These are phyloP conservation scores for Nakazawaea pomicola DNA, from an alignment of 805 yeast genomes.

Conservation along the genomic window DNA sequence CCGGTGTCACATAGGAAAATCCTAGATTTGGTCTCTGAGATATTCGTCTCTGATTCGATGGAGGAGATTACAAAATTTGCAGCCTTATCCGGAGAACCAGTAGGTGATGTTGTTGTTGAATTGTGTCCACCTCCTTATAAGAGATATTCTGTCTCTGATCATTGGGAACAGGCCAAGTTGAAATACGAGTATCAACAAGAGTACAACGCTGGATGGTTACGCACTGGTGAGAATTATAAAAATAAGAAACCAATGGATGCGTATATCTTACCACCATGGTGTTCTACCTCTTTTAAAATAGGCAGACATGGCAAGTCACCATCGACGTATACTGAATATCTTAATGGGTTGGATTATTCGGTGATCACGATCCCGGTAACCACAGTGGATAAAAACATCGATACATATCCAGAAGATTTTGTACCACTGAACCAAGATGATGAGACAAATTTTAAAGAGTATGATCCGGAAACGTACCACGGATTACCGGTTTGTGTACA, in stretches of 20 bases:
- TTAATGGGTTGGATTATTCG: conserved; percentile 13
- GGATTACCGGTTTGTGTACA: conserved; percentile 57
- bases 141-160: conserved; percentile 16
- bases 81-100: conserved; percentile 27
- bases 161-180: conserved; percentile 32
- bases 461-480: conserved; percentile 40
- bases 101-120: conserved; percentile 24
- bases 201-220: conserved; percentile 25
- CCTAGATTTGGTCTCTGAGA: conserved; percentile 20
- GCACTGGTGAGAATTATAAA: conserved; percentile 23
- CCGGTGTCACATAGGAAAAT: conserved; percentile 24
- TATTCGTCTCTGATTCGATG: conserved; percentile 32
- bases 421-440: conserved; percentile 27
- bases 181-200: conserved; percentile 24
- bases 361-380: conserved; percentile 11
- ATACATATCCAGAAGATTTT: conserved; percentile 19
- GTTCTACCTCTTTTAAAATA: conserved; percentile 17
- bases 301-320: conserved; percentile 4
- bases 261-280: conserved; percentile 34
- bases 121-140: conserved; percentile 21
- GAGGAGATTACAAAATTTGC: conserved; percentile 24
- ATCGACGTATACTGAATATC: conserved; percentile 8
- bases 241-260: conserved; percentile 33
- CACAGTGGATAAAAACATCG: conserved; percentile 25
- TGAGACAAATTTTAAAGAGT: conserved; percentile 29